Conservation (phyloP, 345 rosid species). For the Bretschneidera sinensis region DNA sequence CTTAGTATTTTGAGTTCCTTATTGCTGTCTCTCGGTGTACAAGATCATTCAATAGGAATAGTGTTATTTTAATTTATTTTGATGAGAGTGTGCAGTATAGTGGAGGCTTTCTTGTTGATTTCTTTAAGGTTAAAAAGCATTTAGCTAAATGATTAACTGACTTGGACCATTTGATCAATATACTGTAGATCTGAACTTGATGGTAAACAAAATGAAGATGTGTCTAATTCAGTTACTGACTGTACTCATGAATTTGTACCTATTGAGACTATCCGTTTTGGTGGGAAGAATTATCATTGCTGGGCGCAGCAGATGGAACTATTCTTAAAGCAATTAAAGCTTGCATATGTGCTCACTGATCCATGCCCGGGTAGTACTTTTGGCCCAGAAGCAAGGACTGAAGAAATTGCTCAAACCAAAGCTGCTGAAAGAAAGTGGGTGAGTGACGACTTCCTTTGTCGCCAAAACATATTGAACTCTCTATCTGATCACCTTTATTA, state of each 20-base stretch:
- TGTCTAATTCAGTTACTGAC: slow-evolving; percentile 26
- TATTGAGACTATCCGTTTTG: slow-evolving; percentile 49
- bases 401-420: slow-evolving; percentile 31
- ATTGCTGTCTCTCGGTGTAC: too few relatives aligned
- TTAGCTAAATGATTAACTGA: slow-evolving; percentile 17
- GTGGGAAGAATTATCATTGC: slow-evolving; percentile 58
- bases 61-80: too few relatives aligned
- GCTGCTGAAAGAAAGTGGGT: slow-evolving; percentile 46
- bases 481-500: slow-evolving; percentile 63
- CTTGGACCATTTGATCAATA: slow-evolving; percentile 13
- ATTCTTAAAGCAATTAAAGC: slow-evolving; percentile 59
- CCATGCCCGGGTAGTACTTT: slow-evolving; percentile 35
- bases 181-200: slow-evolving; percentile 31
- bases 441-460: slow-evolving; percentile 64
- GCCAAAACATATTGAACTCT: slow-evolving; percentile 52
- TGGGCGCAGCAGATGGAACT: slow-evolving; percentile 68
- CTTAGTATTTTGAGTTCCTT: too few relatives aligned
- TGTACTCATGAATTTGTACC: slow-evolving; percentile 29
- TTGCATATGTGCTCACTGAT: slow-evolving; percentile 57
- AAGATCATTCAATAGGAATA: too few relatives aligned
- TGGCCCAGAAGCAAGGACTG: slow-evolving; percentile 25
- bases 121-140: background rate
- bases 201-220: slow-evolving; percentile 23
- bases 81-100: too few relatives aligned
- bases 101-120: background rate